A percentile compares a stretch with the other conserved stretches of the same genome.
These are phyloP conservation scores for Sphenostylis stenocarpa DNA, from an alignment of 306 rosid genomes.

Conservation along the genomic window DNA sequence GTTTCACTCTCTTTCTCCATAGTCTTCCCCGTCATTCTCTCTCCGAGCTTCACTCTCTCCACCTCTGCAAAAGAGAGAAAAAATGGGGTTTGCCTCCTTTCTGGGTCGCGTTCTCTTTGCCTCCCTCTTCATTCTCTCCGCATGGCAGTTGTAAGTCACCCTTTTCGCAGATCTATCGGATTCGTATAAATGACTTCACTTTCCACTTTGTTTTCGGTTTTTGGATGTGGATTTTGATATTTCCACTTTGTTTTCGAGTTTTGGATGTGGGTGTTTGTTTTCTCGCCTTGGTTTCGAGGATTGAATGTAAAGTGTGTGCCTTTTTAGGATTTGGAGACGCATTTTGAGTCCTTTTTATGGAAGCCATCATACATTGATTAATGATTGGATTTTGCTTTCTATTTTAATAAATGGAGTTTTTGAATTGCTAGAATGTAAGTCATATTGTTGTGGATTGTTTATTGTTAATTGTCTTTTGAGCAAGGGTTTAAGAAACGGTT, in stretches of 20 bases:
- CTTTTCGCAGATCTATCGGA: slow-evolving; percentile 39
- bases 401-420: not conserved
- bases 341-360: not conserved
- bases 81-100: slow-evolving; percentile 75
- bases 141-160: slow-evolving; percentile 70
- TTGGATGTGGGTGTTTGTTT: not conserved
- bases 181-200: not conserved
- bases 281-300: not conserved
- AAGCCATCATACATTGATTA: not conserved
- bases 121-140: slow-evolving; percentile 81
- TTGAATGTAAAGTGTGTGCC: not conserved
- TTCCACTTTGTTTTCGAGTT: not conserved
- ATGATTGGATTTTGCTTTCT: not conserved
- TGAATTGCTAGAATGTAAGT: not conserved
- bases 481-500: not conserved
- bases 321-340: not conserved
- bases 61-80: slow-evolving; percentile 28
- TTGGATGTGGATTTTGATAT: not conserved
- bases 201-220: slow-evolving; percentile 14
- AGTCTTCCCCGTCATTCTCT: slow-evolving; percentile 8
- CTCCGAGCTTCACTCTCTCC: slow-evolving; percentile 16
- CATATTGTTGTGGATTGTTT: not conserved
- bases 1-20: not conserved
- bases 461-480: not conserved
- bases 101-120: slow-evolving; percentile 87